phyloP scores from a whole-genome alignment of 192 early-diverging fungal species.

The Coemansia sp. region DNA sequence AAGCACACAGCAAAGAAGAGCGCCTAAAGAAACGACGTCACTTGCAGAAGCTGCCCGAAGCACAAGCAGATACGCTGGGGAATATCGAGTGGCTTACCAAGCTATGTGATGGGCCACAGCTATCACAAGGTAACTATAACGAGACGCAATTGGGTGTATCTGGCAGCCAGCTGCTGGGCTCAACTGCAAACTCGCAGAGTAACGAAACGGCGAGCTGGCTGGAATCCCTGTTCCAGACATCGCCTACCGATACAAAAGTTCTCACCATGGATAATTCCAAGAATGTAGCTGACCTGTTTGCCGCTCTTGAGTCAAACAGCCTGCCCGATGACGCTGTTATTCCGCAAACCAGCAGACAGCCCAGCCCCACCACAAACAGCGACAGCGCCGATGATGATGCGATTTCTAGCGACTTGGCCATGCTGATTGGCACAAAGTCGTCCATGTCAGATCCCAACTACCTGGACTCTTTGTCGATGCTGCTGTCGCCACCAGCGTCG shows the following conservation, averaged over 20 bases:
- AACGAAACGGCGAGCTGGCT: slow-evolving; percentile 11
- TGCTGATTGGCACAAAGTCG: slow-evolving; percentile 9
- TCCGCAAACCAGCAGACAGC: slow-evolving; percentile 30
- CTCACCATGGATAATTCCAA: slow-evolving; percentile 17
- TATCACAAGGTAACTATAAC: slow-evolving; percentile 31
- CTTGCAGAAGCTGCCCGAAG: too few species aligned
- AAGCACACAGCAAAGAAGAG: background rate
- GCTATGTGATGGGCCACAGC: slow-evolving; percentile 6
- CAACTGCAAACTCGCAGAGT: too few species aligned
- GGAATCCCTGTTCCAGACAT: slow-evolving; percentile 12
- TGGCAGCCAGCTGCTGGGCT: too few species aligned
- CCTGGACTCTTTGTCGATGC: slow-evolving; percentile 34
- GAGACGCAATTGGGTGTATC: too few species aligned
- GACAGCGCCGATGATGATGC: slow-evolving; percentile 29
- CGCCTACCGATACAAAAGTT: background rate
- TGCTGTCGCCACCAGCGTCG: slow-evolving; percentile 29
- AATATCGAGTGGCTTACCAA: slow-evolving; percentile 26
- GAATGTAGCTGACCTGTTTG: slow-evolving; percentile 43
- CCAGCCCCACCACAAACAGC: slow-evolving; percentile 35
- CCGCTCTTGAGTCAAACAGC: slow-evolving; percentile 4
- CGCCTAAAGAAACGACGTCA: too few species aligned
- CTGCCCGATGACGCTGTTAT: slow-evolving; percentile 29
- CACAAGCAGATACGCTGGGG: background rate
- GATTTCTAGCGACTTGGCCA: slow-evolving; percentile 18
- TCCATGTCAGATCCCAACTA: background rate